Evolutionary conservation across 768 basidiomycete species (phyloP).

Genomic region (Paxillus ammoniavirescens): DNA sequence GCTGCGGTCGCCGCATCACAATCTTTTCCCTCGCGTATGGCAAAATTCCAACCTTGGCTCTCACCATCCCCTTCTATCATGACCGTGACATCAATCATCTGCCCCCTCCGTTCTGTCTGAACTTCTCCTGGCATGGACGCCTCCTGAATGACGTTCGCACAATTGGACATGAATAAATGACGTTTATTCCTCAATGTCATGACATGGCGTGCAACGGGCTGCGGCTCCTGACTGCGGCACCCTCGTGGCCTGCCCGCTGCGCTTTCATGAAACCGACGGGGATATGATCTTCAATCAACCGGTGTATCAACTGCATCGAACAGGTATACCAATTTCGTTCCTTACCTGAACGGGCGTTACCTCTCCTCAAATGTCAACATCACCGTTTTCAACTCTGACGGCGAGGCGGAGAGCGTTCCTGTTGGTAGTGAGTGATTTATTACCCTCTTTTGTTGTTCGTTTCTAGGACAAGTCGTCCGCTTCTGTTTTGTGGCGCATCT

Average conservation of each 20-base stretch:
- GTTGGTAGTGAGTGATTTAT: slow-evolving; percentile 38
- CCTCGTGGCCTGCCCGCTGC: background rate
- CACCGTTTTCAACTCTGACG: slow-evolving; percentile 50
- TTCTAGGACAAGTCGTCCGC: background rate
- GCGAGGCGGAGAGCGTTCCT: slow-evolving; percentile 37
- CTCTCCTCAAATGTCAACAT: slow-evolving; percentile 87
- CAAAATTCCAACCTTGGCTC: background rate
- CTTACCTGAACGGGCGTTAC: slow-evolving; percentile 67
- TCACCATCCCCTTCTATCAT: background rate
- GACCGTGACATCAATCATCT: background rate
- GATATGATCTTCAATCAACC: background rate
- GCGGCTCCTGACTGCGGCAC: background rate
- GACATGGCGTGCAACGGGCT: background rate
- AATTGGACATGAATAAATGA: background rate
- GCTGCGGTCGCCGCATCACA: background rate
- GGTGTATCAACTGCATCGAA: background rate
- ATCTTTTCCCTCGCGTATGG: background rate
- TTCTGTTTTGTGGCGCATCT: background rate
- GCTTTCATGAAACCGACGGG: background rate
- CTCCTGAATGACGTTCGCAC: too few species aligned
- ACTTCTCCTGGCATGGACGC: background rate
- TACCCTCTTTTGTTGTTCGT: background rate
- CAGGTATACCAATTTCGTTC: slow-evolving; percentile 66
- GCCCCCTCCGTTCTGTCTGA: background rate
- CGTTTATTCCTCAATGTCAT: background rate